phyloP scores from a whole-genome alignment of 2,329 filamentous ascomycete genomes.

The Penicillium hordei region DNA sequence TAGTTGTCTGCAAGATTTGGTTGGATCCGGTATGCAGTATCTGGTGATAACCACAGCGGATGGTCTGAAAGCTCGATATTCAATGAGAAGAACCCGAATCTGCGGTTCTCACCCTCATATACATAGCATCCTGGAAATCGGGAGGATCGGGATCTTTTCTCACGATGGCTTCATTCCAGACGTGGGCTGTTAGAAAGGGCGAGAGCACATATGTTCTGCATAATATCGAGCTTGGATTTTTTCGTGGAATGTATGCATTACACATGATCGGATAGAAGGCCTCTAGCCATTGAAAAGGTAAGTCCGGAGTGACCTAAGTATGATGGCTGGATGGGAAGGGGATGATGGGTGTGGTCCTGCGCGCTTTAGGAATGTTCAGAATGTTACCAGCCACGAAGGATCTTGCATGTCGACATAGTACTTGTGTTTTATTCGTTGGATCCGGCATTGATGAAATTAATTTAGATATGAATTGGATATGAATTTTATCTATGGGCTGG shows the following conservation, averaged over 20 bases:
- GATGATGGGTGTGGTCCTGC: background rate
- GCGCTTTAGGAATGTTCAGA: conserved; percentile 20
- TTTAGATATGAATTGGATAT: background rate
- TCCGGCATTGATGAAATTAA: background rate
- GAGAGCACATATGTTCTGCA: background rate
- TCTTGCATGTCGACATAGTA: conserved; percentile 3
- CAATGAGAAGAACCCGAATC: background rate
- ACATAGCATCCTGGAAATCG: background rate
- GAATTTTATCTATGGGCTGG: background rate
- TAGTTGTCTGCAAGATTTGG: background rate
- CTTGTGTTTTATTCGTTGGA: background rate
- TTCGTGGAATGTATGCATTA: background rate
- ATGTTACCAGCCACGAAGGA: conserved; percentile 20
- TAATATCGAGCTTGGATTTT: background rate
- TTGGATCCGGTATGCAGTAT: background rate
- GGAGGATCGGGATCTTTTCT: background rate
- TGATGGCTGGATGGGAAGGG: background rate
- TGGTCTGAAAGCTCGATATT: background rate
- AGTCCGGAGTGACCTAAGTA: background rate
- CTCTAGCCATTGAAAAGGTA: background rate
- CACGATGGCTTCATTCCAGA: conserved; percentile 20
- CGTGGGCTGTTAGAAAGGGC: conserved; percentile 17
- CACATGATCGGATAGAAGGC: background rate
- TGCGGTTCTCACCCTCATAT: conserved; percentile 12
- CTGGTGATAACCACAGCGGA: background rate